A percentile compares a stretch with the other conserved stretches of the same genome.
Evolutionary conservation across 495 filamentous ascomycete genomes (phyloP).

Genomic region (Podospora bellae-mahoneyi): DNA sequence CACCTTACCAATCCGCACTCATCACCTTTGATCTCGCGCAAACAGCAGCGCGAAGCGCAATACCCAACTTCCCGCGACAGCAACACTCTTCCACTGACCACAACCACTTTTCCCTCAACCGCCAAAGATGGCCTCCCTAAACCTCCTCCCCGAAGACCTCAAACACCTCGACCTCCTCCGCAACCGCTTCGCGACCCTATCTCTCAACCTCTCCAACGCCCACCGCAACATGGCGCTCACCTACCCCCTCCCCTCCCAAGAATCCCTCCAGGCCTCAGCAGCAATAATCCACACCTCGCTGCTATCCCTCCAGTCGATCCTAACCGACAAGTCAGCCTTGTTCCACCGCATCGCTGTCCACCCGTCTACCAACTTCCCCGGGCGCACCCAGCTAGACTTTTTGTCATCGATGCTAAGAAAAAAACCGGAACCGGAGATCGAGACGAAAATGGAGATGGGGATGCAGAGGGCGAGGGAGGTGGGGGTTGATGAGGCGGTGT

Average conservation of each 20-base stretch:
- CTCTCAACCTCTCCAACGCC: slow-evolving; percentile 62
- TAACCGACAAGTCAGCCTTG: slow-evolving; percentile 50
- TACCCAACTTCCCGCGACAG: neutral
- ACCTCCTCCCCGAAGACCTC: slow-evolving; percentile 57
- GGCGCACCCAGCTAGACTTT: slow-evolving; percentile 60
- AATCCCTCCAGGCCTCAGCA: slow-evolving; percentile 65
- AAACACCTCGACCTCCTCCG: slow-evolving; percentile 72
- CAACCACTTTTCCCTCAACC: neutral
- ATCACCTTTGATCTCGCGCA: neutral
- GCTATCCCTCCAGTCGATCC: slow-evolving; percentile 54
- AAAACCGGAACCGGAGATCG: slow-evolving; percentile 72
- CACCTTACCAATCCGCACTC: neutral
- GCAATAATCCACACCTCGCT: slow-evolving; percentile 64
- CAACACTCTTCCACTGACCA: neutral
- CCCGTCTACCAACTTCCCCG: slow-evolving; percentile 72
- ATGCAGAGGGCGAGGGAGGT: slow-evolving; percentile 36
- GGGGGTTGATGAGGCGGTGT: neutral
- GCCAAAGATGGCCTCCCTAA: slow-evolving; percentile 46
- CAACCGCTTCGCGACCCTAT: slow-evolving; percentile 66
- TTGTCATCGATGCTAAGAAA: slow-evolving; percentile 69
- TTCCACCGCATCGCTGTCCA: slow-evolving; percentile 64
- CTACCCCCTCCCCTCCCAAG: slow-evolving; percentile 48
- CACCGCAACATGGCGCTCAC: slow-evolving; percentile 36
- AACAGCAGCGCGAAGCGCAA: neutral
- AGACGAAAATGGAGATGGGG: slow-evolving; percentile 66